A percentile compares a stretch with the other conserved stretches of the same genome.
phyloP scores from a whole-genome alignment of 108 stramenopile genomes.

The Fistulifera pelliculosa region DNA sequence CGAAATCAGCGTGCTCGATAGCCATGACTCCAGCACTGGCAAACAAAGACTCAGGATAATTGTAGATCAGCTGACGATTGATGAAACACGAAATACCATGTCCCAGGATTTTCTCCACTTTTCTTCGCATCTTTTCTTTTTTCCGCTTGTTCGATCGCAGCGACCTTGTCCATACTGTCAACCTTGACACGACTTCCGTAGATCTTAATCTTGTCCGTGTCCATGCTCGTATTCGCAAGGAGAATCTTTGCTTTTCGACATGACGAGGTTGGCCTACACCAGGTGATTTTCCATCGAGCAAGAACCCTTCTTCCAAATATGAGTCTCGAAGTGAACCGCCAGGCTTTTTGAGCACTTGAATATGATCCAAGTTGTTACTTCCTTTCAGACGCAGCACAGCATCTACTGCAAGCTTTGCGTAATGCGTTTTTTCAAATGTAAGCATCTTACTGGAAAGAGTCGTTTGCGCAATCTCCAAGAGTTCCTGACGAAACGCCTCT shows the following conservation, averaged over 20 bases:
- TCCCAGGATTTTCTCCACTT: constrained; percentile 94
- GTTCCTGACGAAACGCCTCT: constrained; percentile 76
- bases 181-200: constrained; percentile 98
- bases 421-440: constrained; percentile 94
- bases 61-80: constrained; percentile 99
- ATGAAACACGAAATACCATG: constrained; percentile 98
- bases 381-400: constrained; percentile 93
- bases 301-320: constrained; percentile 96
- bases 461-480: constrained; percentile 91
- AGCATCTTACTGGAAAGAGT: constrained; percentile 96
- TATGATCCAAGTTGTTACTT: constrained; percentile 88
- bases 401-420: constrained; percentile 94
- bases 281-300: constrained; percentile 88
- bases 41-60: constrained; percentile 96
- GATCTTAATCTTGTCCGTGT: constrained; percentile 99
- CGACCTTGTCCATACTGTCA: constrained; percentile 92
- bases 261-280: constrained; percentile 95
- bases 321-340: constrained; percentile 92
- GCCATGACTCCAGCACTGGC: constrained; percentile 94
- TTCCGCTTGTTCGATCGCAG: constrained; percentile 99
- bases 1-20: constrained; percentile 99
- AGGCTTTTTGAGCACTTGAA: constrained; percentile 94
- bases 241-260: constrained; percentile 96
- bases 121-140: constrained; percentile 96
- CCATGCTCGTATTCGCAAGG: constrained; percentile 98